Evolutionary conservation across 495 filamentous ascomycete species (phyloP).

Genomic region (Apodospora peruviana): DNA sequence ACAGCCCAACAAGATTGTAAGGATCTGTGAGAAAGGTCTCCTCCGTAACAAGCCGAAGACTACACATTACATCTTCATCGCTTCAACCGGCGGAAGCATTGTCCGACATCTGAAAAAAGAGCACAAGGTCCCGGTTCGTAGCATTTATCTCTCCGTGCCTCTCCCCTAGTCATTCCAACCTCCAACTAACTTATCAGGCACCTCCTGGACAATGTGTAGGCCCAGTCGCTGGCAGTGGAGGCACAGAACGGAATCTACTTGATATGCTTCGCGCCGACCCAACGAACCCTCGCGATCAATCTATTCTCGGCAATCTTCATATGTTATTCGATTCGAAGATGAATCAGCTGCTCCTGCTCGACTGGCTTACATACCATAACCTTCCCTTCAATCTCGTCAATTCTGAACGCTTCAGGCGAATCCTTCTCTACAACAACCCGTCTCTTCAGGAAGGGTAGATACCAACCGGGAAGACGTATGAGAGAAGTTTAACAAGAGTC

Average conservation of each 20-base stretch:
- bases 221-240: not conserved
- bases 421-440: not conserved
- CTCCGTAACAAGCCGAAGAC: too few species aligned
- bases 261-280: not conserved
- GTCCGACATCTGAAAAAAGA: not conserved
- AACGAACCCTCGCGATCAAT: not conserved
- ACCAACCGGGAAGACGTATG: not conserved
- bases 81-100: too few species aligned
- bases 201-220: not conserved
- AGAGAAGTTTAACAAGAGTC: not conserved
- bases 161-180: not conserved
- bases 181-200: not conserved
- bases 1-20: too few species aligned
- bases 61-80: too few species aligned
- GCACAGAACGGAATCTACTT: not conserved
- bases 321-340: not conserved
- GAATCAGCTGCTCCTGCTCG: not conserved
- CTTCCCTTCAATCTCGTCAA: not conserved
- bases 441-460: not conserved
- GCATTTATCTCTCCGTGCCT: not conserved
- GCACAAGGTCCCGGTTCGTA: not conserved
- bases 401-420: not conserved
- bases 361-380: not conserved
- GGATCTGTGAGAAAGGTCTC: too few species aligned
- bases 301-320: not conserved